A percentile compares a stretch with the other conserved stretches of the same genome.
Evolutionary conservation across 2,329 filamentous ascomycete genomes (phyloP).

Genomic region (Diaporthe sp.): DNA sequence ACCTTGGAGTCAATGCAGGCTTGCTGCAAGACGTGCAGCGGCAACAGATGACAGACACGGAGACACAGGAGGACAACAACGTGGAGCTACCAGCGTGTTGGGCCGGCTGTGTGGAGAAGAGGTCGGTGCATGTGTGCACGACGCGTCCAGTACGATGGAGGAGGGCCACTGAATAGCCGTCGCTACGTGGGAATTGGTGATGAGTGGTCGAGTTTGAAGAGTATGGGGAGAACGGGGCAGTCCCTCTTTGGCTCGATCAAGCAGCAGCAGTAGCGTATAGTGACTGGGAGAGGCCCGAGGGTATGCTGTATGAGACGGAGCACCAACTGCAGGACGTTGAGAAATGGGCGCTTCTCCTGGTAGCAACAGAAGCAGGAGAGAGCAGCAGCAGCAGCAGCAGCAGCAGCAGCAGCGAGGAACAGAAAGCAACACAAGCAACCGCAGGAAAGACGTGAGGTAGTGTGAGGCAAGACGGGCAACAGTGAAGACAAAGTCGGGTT

Average conservation of each 20-base stretch:
- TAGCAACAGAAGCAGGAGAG: background rate
- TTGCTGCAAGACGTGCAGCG: slow-evolving; percentile 39
- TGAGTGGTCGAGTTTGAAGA: slow-evolving; percentile 32
- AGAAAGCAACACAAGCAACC: slow-evolving; percentile 11
- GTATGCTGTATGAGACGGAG: background rate
- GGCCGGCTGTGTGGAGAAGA: slow-evolving; percentile 37
- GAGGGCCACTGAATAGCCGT: slow-evolving; percentile 26
- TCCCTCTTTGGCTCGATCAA: slow-evolving; percentile 19
- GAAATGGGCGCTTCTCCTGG: background rate
- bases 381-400: background rate
- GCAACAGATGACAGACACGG: slow-evolving; percentile 32
- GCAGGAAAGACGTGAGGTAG: slow-evolving; percentile 22
- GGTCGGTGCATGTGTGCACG: slow-evolving; percentile 34
- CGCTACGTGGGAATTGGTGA: slow-evolving; percentile 20
- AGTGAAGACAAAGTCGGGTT: background rate
- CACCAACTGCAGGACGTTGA: slow-evolving; percentile 15
- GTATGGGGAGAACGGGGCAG: slow-evolving; percentile 13
- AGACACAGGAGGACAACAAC: slow-evolving; percentile 30
- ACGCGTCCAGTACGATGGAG: slow-evolving; percentile 33
- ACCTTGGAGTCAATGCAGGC: slow-evolving; percentile 36
- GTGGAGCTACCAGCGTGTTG: slow-evolving; percentile 37
- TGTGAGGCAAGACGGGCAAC: slow-evolving; percentile 14
- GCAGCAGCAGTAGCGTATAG: slow-evolving; percentile 27
- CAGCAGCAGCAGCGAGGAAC: background rate
- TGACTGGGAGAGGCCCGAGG: background rate